A percentile compares a stretch with the other conserved stretches of the same genome.
phyloP scores from a whole-genome alignment of 176 grass and related monocot genomes.

The Pontederia paniculata region DNA sequence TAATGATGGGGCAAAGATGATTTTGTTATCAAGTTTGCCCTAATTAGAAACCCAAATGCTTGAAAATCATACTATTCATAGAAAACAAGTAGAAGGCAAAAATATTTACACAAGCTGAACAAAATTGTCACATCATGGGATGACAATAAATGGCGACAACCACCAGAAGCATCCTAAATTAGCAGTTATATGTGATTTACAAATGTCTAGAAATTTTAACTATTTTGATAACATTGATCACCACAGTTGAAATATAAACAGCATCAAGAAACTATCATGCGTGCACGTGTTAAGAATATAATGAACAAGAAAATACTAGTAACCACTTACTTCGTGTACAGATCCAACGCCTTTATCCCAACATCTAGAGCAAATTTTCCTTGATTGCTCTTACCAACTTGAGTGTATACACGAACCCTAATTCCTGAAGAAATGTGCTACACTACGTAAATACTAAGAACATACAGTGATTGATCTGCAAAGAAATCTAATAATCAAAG shows the following conservation, averaged over 20 bases:
- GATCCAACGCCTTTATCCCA: constrained; percentile 54
- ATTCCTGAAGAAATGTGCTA: constrained; percentile 36
- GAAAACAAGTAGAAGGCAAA: too few relatives aligned
- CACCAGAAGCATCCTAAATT: constrained; percentile 1
- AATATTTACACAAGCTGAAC: neutral
- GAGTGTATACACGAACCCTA: constrained; percentile 66
- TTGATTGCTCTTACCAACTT: constrained; percentile 55
- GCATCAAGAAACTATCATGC: too few relatives aligned
- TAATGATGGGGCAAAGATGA: neutral
- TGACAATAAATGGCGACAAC: neutral
- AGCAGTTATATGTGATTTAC: constrained; percentile 9
- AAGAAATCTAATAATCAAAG: neutral
- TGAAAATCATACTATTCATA: neutral
- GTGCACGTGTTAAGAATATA: neutral
- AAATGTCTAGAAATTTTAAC: too few relatives aligned
- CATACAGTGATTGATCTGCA: neutral
- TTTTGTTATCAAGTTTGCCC: neutral
- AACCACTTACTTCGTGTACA: constrained; percentile 63
- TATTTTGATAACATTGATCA: too few relatives aligned
- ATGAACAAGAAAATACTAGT: neutral
- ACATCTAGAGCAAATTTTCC: constrained; percentile 86
- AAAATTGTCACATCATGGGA: constrained; percentile 1
- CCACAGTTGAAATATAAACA: too few relatives aligned
- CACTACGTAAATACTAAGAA: constrained; percentile 9
- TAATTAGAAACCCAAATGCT: neutral